These are phyloP conservation scores for Hymenoscyphus occultus DNA, from an alignment of 2,329 filamentous ascomycete species.

Conservation along the genomic window DNA sequence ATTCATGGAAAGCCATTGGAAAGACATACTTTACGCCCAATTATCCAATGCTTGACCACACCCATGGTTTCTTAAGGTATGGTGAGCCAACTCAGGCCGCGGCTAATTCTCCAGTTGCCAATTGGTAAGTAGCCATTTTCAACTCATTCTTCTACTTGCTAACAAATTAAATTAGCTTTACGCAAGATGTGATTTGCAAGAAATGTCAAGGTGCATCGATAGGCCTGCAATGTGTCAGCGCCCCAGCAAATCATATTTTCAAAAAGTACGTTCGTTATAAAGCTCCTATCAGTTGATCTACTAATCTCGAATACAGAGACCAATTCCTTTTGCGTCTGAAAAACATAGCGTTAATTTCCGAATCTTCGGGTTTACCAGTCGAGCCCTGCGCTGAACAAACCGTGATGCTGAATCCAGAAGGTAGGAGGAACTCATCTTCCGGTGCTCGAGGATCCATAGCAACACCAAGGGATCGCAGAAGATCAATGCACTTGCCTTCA, in stretches of 20 bases:
- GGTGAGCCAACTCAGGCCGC: constrained; percentile 28
- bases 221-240: constrained; percentile 33
- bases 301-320: constrained; percentile 21
- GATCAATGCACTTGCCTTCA: background rate
- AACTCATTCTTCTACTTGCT: background rate
- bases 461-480: constrained; percentile 9
- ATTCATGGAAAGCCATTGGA: constrained; percentile 35
- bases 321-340: constrained; percentile 33
- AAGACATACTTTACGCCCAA: constrained; percentile 34
- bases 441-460: constrained; percentile 15
- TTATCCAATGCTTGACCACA: constrained; percentile 21
- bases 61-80: constrained; percentile 27
- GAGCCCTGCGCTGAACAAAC: constrained; percentile 24
- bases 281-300: background rate
- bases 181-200: constrained; percentile 34
- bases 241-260: constrained; percentile 33
- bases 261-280: constrained; percentile 24
- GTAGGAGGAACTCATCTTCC: constrained; percentile 7
- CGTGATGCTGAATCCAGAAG: constrained; percentile 22
- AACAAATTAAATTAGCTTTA: constrained; percentile 20
- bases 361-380: constrained; percentile 24
- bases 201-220: constrained; percentile 26
- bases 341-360: constrained; percentile 28
- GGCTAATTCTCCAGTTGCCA: constrained; percentile 26
- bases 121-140: constrained; percentile 26